phyloP scores from a whole-genome alignment of 2,329 filamentous ascomycete genomes.

The Penicillium sp. region DNA sequence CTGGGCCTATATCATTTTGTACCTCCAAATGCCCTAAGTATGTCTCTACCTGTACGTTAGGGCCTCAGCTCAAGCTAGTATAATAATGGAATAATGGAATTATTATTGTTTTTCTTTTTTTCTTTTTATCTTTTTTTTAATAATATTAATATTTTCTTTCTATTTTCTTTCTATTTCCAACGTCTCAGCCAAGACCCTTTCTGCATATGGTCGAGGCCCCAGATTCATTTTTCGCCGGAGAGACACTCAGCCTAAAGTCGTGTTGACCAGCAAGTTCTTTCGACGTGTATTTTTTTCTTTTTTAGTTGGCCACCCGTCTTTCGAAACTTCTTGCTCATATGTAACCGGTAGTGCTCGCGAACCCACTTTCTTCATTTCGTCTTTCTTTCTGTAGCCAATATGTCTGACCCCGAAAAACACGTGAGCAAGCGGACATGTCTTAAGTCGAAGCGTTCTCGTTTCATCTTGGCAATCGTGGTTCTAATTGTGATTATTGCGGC shows the following conservation, averaged over 20 bases:
- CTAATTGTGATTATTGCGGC: slow-evolving; percentile 34
- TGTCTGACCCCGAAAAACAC: slow-evolving; percentile 33
- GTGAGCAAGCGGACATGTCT: slow-evolving; percentile 33
- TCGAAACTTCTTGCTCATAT: slow-evolving; percentile 4
- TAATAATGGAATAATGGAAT: slow-evolving; percentile 7
- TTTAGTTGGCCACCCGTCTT: not conserved
- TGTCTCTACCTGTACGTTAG: slow-evolving; percentile 15
- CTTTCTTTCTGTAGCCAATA: slow-evolving; percentile 10
- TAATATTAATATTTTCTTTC: not conserved
- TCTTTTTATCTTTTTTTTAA: not conserved
- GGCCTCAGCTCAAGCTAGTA: slow-evolving; percentile 10
- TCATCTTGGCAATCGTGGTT: slow-evolving; percentile 27
- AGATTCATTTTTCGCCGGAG: slow-evolving; percentile 17
- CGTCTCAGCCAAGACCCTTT: slow-evolving; percentile 16
- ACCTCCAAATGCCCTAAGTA: slow-evolving; percentile 7
- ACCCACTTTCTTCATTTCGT: slow-evolving; percentile 17
- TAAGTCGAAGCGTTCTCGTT: slow-evolving; percentile 31
- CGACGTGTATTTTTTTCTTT: not conserved
- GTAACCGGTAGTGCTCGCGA: slow-evolving; percentile 7
- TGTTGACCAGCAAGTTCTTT: not conserved
- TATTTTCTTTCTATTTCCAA: slow-evolving; percentile 1
- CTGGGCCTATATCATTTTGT: slow-evolving; percentile 16
- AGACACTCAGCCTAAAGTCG: slow-evolving; percentile 5
- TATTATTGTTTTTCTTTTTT: not conserved
- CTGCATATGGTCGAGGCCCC: slow-evolving; percentile 24